A percentile compares a stretch with the other conserved stretches of the same genome.
Evolutionary conservation across 495 filamentous ascomycete species (phyloP).

Genomic region (Pseudevernia furfuracea): DNA sequence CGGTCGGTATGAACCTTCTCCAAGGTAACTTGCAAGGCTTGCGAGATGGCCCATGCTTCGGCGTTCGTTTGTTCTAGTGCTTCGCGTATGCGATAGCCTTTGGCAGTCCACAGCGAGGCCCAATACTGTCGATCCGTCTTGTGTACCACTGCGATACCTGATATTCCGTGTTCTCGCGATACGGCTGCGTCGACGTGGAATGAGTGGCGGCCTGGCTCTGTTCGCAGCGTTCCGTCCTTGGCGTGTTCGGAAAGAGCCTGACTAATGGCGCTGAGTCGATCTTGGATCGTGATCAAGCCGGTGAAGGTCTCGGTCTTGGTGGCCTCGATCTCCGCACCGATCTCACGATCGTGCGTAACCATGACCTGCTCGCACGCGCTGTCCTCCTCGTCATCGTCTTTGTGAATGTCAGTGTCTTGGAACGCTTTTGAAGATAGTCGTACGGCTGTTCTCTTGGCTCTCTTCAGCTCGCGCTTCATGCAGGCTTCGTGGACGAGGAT

Average conservation of each 20-base stretch:
- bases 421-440: background rate
- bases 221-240: background rate
- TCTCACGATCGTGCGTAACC: background rate
- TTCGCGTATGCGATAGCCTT: slow-evolving; percentile 15
- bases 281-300: slow-evolving; percentile 13
- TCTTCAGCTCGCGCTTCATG: slow-evolving; percentile 15
- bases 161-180: background rate
- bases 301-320: slow-evolving; percentile 1
- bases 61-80: background rate
- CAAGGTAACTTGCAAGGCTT: slow-evolving; percentile 13
- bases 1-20: background rate
- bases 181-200: slow-evolving; percentile 8
- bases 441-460: slow-evolving; percentile 5
- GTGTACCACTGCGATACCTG: slow-evolving; percentile 12
- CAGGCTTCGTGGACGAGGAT: background rate
- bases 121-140: slow-evolving; percentile 10
- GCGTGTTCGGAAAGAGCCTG: slow-evolving; percentile 19
- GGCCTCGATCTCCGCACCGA: background rate
- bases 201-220: slow-evolving; percentile 13
- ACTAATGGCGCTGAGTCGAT: slow-evolving; percentile 10
- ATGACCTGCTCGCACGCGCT: background rate
- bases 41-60: slow-evolving; percentile 17
- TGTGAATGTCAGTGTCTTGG: slow-evolving; percentile 3
- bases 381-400: background rate
- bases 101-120: slow-evolving; percentile 13